Conservation (phyloP, 352 stramenopile genomes). For the Peronospora farinosa region DNA sequence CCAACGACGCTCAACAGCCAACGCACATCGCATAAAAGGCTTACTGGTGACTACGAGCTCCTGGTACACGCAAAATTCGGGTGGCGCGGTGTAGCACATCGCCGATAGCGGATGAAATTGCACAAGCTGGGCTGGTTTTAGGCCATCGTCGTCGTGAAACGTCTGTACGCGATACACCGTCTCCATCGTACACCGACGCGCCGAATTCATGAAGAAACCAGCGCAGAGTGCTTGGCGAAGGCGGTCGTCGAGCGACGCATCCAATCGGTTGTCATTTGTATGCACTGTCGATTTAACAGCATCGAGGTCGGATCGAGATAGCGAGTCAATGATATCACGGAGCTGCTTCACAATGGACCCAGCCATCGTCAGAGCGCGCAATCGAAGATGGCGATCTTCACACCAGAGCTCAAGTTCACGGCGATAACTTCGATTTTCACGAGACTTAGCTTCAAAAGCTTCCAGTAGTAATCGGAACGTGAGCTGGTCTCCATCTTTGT, state of each 20-base stretch:
- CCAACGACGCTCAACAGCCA: slow-evolving; percentile 50
- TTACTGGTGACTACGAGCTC: slow-evolving; percentile 71
- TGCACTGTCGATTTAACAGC: slow-evolving; percentile 6
- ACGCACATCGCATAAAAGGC: slow-evolving; percentile 54
- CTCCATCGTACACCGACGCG: slow-evolving; percentile 50
- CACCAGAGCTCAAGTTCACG: slow-evolving; percentile 46
- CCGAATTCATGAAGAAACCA: slow-evolving; percentile 65
- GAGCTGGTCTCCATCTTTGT: slow-evolving; percentile 52
- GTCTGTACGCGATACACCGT: slow-evolving; percentile 46
- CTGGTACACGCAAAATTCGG: slow-evolving; percentile 58
- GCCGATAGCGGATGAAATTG: slow-evolving; percentile 65
- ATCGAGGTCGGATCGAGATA: slow-evolving; percentile 32
- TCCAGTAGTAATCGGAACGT: slow-evolving; percentile 44
- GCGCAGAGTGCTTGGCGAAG: slow-evolving; percentile 46
- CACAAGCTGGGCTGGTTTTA: slow-evolving; percentile 38
- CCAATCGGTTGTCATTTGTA: not conserved
- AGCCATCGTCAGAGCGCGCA: slow-evolving; percentile 52
- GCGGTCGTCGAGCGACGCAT: slow-evolving; percentile 26
- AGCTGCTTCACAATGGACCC: slow-evolving; percentile 50
- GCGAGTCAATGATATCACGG: slow-evolving; percentile 40
- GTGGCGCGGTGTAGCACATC: slow-evolving; percentile 39
- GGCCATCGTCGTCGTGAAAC: slow-evolving; percentile 14
- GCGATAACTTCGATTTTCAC: slow-evolving; percentile 8
- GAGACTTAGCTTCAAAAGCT: slow-evolving; percentile 30
- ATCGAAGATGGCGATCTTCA: slow-evolving; percentile 37